Evolutionary conservation across 1,284 basidiomycete species (phyloP).

Genomic region (Ceratobasidium sp.): DNA sequence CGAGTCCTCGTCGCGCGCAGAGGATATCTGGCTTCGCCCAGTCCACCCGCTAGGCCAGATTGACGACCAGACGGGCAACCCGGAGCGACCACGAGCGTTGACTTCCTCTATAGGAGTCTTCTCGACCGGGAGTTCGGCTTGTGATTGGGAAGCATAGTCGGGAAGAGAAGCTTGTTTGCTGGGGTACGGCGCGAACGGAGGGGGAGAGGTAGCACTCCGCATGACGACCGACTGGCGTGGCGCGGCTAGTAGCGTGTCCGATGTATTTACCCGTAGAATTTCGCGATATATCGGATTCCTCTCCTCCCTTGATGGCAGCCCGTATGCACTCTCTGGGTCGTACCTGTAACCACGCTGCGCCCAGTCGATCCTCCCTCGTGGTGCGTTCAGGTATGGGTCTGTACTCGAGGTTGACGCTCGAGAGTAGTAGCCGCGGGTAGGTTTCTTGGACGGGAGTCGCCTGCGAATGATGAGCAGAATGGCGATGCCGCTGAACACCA

Average conservation of each 20-base stretch:
- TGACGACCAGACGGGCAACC: constrained; percentile 14
- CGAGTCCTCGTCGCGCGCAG: constrained; percentile 2
- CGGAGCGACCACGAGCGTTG: background rate
- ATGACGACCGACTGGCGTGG: constrained; percentile 12
- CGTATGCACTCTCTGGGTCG: constrained; percentile 11
- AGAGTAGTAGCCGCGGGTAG: background rate
- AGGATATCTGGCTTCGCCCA: background rate
- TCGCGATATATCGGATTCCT: constrained; percentile 14
- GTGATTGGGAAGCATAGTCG: constrained; percentile 6
- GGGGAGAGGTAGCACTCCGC: constrained; percentile 29
- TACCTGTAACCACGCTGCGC: constrained; percentile 11
- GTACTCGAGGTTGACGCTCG: background rate
- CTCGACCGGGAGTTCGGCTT: constrained; percentile 17
- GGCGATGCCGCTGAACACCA: constrained; percentile 5
- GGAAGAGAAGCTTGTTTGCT: background rate
- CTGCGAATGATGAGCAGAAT: constrained; percentile 1
- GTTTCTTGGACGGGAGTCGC: background rate
- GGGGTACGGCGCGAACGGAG: constrained; percentile 6
- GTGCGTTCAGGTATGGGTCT: background rate
- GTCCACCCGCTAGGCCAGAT: constrained; percentile 40
- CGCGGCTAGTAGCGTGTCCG: background rate
- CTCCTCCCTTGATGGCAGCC: constrained; percentile 1
- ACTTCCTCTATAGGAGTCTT: constrained; percentile 8
- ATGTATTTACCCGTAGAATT: background rate
- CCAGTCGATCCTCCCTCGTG: constrained; percentile 9